Base-by-base conservation (phyloP, 164 flowering plant species). In the Taxillus chinensis region DNA sequence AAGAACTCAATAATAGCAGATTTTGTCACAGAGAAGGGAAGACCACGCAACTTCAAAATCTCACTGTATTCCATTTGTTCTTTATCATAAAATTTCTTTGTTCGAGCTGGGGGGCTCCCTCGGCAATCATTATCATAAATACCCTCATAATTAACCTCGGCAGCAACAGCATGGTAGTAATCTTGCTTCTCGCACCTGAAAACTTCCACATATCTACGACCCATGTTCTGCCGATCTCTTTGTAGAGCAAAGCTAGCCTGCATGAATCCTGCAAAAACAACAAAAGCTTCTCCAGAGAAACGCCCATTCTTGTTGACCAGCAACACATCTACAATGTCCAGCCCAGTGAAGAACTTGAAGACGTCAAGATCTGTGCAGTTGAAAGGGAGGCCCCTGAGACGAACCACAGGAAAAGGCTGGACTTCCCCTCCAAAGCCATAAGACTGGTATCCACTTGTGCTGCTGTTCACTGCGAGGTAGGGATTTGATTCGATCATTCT, bases 301-400 rank as follows among this genome's bases (percentile, higher is more conserved):
- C 76, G 70, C 4, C 86, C 86, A 68, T 62, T 72, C 69, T 85
- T 87, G 80, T 78, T 83, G 56, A 85, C 91, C 67, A 92, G 74
- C 55, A 92, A 74, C 52, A 85, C 87, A 66, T 92, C 98, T 45
- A 92, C 90, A 64, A 90, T 79, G 61, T 87, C 90, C 51, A 92
- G 78, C 5, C 95, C 96, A 45, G 87, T 79, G 77, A 92, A 92
- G 83, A 92, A 92, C 75, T 86, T 85, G 81, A 77, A 77, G 42
- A 92, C 75, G 79, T 92, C 98, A n/a, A 82, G 68, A 39, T 92
- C 96, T 2, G 79, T 73, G 81, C 98, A 92, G 79, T 87, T 76
- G 75, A 83, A 87, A 0, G 96, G 96, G 50, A 92, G 90, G 9
- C 96, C 98, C 65, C 95, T 70, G 40, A 86, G 77, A 15, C 92